These are phyloP conservation scores for Trifolium dubium DNA, from an alignment of 306 rosid species.

Conservation along the genomic window DNA sequence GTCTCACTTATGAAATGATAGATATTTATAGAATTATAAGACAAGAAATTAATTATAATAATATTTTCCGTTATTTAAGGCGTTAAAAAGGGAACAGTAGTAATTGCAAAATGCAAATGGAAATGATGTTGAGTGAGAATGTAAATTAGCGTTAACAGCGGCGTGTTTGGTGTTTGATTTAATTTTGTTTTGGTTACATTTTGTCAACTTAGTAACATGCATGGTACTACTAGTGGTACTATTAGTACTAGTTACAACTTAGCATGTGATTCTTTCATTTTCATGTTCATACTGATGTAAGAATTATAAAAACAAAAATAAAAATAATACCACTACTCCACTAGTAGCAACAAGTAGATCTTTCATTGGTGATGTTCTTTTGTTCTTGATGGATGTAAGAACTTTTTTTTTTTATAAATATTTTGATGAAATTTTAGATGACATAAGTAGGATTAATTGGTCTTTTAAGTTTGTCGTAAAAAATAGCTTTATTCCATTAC, in stretches of 20 bases:
- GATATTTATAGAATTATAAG: slow-evolving; percentile 52
- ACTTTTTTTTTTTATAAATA: no score
- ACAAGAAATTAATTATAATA: neutral
- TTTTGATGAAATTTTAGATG: no score
- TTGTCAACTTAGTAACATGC: slow-evolving; percentile 53
- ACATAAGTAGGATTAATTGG: no score
- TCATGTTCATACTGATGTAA: neutral
- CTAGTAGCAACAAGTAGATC: neutral
- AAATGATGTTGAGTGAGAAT: slow-evolving; percentile 17
- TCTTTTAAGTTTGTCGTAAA: no score
- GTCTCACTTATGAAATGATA: neutral
- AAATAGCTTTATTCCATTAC: no score
- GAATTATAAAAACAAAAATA: neutral
- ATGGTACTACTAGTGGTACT: slow-evolving; percentile 20
- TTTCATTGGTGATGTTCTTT: neutral
- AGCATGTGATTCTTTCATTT: neutral
- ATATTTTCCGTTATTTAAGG: slow-evolving; percentile 53
- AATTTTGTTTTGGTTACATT: slow-evolving; percentile 33
- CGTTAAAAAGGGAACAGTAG: slow-evolving; percentile 45
- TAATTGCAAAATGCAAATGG: neutral
- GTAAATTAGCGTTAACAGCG: slow-evolving; percentile 55
- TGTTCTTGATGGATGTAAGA: no score
- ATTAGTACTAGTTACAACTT: neutral
- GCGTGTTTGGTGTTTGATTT: slow-evolving; percentile 51
- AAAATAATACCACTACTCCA: neutral